Evolutionary conservation across 345 rosid species (phyloP).

Genomic region (Salix viminalis): DNA sequence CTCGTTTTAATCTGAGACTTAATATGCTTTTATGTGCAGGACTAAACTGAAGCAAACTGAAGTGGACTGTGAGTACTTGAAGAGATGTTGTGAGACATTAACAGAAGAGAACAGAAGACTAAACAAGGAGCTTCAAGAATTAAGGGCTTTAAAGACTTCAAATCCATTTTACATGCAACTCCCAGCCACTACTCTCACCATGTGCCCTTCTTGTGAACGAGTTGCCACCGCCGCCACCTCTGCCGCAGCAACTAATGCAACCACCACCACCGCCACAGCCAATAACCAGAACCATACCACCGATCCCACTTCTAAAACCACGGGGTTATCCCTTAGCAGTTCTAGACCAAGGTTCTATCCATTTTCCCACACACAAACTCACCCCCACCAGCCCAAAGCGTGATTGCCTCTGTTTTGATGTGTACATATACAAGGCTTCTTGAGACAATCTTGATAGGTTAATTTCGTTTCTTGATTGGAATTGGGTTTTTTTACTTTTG

Average conservation of each 20-base stretch:
- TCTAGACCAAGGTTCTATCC: constrained; percentile 30
- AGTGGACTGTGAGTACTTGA: constrained; percentile 87
- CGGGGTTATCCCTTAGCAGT: constrained; percentile 1
- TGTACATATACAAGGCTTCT: background rate
- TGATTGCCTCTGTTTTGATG: constrained; percentile 13
- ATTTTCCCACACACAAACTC: constrained; percentile 27
- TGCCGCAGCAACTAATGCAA: background rate
- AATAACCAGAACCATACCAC: constrained; percentile 6
- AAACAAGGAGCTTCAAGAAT: constrained; percentile 73
- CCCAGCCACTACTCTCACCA: constrained; percentile 98
- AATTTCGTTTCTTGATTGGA: background rate
- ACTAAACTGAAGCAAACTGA: constrained; percentile 93
- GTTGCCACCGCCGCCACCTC: constrained; percentile 51
- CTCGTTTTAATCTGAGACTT: background rate
- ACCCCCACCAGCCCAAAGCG: constrained; percentile 31
- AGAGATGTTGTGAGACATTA: constrained; percentile 79
- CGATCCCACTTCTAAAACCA: constrained; percentile 13
- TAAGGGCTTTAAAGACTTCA: constrained; percentile 77
- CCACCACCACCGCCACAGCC: background rate
- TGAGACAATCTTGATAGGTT: background rate
- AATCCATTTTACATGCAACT: constrained; percentile 91
- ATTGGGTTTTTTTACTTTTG: background rate
- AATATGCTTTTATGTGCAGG: constrained; percentile 36
- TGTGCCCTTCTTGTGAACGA: constrained; percentile 99
- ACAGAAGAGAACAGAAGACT: constrained; percentile 90